Evolutionary conservation across 2,329 filamentous ascomycete genomes (phyloP).

Genomic region (Pseudocercospora macadamiae): DNA sequence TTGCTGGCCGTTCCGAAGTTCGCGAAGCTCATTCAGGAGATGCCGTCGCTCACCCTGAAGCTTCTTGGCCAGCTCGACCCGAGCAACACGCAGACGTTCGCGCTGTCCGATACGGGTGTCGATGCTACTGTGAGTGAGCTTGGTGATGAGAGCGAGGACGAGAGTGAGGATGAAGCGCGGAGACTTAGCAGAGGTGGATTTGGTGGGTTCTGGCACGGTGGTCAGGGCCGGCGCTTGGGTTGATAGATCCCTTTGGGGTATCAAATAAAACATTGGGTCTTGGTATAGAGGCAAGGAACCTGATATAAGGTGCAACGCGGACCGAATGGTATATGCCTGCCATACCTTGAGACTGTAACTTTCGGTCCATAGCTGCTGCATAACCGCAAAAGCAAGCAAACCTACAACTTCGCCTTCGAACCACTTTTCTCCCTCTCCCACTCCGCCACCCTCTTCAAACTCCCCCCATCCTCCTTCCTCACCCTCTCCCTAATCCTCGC

Average conservation of each 20-base stretch:
- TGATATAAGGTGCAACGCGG: no score
- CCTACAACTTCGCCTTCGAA: constrained; percentile 34
- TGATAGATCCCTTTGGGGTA: no score
- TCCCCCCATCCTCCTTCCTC: constrained; percentile 33
- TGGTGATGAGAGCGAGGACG: neutral
- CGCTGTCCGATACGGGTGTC: neutral
- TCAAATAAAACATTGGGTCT: no score
- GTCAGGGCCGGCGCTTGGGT: neutral
- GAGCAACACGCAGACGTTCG: constrained; percentile 3
- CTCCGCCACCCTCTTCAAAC: constrained; percentile 28
- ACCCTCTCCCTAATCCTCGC: constrained; percentile 54
- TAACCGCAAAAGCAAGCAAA: no score
- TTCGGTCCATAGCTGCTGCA: no score
- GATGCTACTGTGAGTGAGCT: neutral
- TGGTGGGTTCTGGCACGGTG: neutral
- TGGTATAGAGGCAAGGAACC: no score
- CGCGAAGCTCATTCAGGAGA: neutral
- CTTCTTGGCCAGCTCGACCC: constrained; percentile 9
- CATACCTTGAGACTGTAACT: no score
- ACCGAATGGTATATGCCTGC: no score
- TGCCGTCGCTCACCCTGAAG: constrained; percentile 2
- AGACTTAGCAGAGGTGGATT: neutral
- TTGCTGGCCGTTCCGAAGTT: constrained; percentile 12
- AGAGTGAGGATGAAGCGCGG: neutral
- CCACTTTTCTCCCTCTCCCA: constrained; percentile 29